Conservation (phyloP, 805 yeast genomes). For the Kluyveromyces wickerhamii region DNA sequence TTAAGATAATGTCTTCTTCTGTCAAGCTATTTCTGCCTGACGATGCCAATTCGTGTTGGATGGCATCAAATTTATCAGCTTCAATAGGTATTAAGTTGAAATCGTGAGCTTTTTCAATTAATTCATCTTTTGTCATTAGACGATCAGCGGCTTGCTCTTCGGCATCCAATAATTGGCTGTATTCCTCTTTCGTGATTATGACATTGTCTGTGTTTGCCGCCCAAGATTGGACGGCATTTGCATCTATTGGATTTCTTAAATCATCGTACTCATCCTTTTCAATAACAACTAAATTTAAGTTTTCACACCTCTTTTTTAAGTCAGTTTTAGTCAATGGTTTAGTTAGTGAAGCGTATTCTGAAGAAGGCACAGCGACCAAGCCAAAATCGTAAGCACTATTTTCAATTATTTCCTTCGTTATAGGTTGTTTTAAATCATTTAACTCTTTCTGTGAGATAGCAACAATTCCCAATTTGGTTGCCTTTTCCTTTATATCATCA, state of each 20-base stretch:
- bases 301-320: slow-evolving; percentile 13
- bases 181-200: slow-evolving; percentile 1
- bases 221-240: background rate
- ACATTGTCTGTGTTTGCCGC: background rate
- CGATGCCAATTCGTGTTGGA: slow-evolving; percentile 20
- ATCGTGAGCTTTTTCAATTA: slow-evolving; percentile 8
- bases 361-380: slow-evolving; percentile 10
- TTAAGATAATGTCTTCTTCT: slow-evolving; percentile 17
- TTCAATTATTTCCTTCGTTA: slow-evolving; percentile 13
- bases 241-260: background rate
- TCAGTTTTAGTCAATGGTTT: slow-evolving; percentile 8
- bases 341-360: slow-evolving; percentile 10
- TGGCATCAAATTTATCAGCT: slow-evolving; percentile 27
- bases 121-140: slow-evolving; percentile 5
- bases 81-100: slow-evolving; percentile 8
- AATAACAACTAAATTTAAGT: slow-evolving; percentile 7
- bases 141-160: slow-evolving; percentile 1
- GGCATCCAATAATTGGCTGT: slow-evolving; percentile 16
- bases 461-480: slow-evolving; percentile 11
- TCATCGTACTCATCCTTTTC: slow-evolving; percentile 1
- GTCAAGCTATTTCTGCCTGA: slow-evolving; percentile 9
- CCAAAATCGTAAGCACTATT: slow-evolving; percentile 13
- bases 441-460: slow-evolving; percentile 12
- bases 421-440: slow-evolving; percentile 7
- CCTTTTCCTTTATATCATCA: slow-evolving; percentile 8